Evolutionary conservation across 2,329 filamentous ascomycete species (phyloP).

Genomic region (Fusarium domesticum): DNA sequence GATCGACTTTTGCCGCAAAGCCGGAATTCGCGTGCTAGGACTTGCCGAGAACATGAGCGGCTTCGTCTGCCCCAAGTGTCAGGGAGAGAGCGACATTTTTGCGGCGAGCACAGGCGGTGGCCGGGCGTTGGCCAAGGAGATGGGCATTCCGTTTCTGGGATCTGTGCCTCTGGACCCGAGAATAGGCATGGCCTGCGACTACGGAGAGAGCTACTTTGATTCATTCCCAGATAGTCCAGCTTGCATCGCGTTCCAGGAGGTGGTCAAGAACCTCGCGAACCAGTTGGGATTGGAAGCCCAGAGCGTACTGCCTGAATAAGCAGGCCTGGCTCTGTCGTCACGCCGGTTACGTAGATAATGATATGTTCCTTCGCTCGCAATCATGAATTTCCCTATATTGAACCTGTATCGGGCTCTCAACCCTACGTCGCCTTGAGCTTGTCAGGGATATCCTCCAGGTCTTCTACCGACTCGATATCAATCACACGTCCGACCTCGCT

Average conservation of each 20-base stretch:
- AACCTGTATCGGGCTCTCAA: constrained; percentile 26
- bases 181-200: constrained; percentile 95
- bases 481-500: constrained; percentile 86
- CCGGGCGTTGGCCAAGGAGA: constrained; percentile 74
- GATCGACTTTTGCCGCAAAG: constrained; percentile 95
- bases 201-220: constrained; percentile 95
- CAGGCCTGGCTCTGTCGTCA: constrained; percentile 8
- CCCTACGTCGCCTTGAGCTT: constrained; percentile 43
- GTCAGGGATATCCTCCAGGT: constrained; percentile 76
- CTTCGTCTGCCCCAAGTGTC: constrained; percentile 93
- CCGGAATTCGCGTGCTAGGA: constrained; percentile 81
- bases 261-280: constrained; percentile 70
- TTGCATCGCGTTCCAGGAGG: constrained; percentile 73
- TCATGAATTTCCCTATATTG: constrained; percentile 9
- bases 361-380: constrained; percentile 7
- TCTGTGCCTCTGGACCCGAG: constrained; percentile 87
- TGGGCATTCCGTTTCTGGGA: constrained; percentile 83
- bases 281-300: constrained; percentile 63
- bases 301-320: constrained; percentile 44
- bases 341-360: constrained; percentile 18
- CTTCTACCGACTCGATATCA: constrained; percentile 77
- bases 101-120: constrained; percentile 87
- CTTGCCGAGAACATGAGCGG: constrained; percentile 98
- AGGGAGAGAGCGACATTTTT: constrained; percentile 81
- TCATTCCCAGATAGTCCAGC: constrained; percentile 91